phyloP scores from a whole-genome alignment of 495 filamentous ascomycete genomes.

The Xylaria flabelliformis region DNA sequence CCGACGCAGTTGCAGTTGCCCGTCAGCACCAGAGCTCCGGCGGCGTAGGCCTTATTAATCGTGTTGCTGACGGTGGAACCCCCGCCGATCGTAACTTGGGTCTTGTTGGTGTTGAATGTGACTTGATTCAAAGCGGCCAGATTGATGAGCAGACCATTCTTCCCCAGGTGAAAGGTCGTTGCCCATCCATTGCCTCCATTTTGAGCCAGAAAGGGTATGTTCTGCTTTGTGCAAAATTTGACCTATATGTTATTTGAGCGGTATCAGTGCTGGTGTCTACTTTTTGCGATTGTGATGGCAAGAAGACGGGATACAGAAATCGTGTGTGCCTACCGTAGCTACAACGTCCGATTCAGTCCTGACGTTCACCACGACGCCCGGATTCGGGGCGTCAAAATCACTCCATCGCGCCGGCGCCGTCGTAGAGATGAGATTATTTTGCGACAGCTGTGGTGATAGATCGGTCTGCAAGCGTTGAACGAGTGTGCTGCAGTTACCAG shows the following conservation, averaged over 20 bases:
- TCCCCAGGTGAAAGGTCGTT: conserved; percentile 34
- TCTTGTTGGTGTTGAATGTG: conserved; percentile 35
- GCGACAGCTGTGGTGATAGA: conserved; percentile 5
- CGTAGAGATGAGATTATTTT: neutral
- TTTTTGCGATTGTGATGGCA: neutral
- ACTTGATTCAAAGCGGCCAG: conserved; percentile 31
- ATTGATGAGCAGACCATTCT: conserved; percentile 37
- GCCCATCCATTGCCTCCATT: conserved; percentile 42
- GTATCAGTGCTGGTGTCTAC: conserved; percentile 25
- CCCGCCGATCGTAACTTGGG: conserved; percentile 33
- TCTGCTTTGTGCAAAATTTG: neutral
- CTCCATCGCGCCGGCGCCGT: conserved; percentile 35
- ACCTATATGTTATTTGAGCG: neutral
- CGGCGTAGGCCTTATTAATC: conserved; percentile 31
- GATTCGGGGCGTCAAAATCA: conserved; percentile 36
- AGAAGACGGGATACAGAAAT: neutral
- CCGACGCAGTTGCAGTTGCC: conserved; percentile 59
- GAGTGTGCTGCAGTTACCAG: conserved; percentile 9
- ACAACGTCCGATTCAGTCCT: conserved; percentile 39
- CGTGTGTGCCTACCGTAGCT: conserved; percentile 31
- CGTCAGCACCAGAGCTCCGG: conserved; percentile 37
- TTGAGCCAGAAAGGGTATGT: conserved; percentile 41
- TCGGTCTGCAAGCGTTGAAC: neutral
- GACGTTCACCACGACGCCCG: conserved; percentile 39
- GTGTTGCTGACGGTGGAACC: conserved; percentile 33